phyloP scores from a whole-genome alignment of 371 early-diverging fungal species.

The Thermomucor indicae-seudaticae region DNA sequence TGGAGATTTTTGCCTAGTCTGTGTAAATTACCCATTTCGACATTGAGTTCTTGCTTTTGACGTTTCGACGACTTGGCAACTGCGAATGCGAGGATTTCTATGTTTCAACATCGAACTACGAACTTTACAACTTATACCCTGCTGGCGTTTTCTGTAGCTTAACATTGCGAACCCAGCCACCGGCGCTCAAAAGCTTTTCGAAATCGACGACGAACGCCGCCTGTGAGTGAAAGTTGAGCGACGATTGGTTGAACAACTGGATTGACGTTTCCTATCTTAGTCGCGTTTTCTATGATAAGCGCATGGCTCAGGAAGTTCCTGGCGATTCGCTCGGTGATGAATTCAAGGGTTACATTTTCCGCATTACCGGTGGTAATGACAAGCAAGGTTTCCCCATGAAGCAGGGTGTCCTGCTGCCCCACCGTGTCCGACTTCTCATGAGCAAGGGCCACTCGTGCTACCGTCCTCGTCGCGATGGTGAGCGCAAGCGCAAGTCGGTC shows the following conservation, averaged over 20 bases:
- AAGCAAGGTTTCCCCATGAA: conserved; percentile 99
- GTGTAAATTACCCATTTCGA: no score
- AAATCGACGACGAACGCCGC: conserved; percentile 92
- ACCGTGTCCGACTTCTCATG: conserved; percentile 94
- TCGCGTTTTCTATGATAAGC: conserved; percentile 97
- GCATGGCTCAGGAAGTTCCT: conserved; percentile 93
- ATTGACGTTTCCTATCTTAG: conserved; percentile 37
- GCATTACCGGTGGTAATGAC: conserved; percentile 99
- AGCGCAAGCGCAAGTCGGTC: conserved; percentile 99
- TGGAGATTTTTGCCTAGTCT: no score
- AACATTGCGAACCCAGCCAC: conserved; percentile 97
- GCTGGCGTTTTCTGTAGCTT: conserved; percentile 50
- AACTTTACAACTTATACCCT: no score
- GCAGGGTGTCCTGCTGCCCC: conserved; percentile 92
- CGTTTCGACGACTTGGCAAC: no score
- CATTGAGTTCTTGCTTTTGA: no score
- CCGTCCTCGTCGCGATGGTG: conserved; percentile 96
- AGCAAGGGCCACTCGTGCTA: conserved; percentile 99
- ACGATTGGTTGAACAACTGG: neutral
- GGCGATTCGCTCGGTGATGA: conserved; percentile 97
- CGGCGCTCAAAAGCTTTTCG: conserved; percentile 95
- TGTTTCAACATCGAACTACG: no score
- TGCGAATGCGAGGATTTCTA: no score
- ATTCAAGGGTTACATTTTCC: conserved; percentile 98
- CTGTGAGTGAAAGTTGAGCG: conserved; percentile 49